Conservation (phyloP, 331 rosid genomes). For the Malus hybrid region DNA sequence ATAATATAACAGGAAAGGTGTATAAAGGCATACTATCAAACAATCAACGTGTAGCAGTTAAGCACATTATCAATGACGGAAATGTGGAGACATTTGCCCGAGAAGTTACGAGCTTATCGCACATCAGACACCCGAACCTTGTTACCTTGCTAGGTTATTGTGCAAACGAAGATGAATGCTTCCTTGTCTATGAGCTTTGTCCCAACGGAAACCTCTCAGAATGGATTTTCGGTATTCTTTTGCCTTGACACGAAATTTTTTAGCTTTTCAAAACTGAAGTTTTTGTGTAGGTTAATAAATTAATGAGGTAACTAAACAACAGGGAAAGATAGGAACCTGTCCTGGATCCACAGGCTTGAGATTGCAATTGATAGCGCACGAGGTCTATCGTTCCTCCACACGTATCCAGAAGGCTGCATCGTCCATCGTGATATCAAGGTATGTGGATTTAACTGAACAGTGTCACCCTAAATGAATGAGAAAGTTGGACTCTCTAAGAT, state of each 20-base stretch:
- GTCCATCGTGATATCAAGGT: slow-evolving; percentile 33
- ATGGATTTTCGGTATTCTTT: slow-evolving; percentile 22
- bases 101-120: slow-evolving; percentile 21
- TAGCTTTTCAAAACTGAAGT: neutral
- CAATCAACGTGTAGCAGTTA: slow-evolving; percentile 15
- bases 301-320: neutral
- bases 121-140: slow-evolving; percentile 24
- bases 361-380: slow-evolving; percentile 17
- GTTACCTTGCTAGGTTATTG: slow-evolving; percentile 19
- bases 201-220: slow-evolving; percentile 28
- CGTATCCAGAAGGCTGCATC: slow-evolving; percentile 25
- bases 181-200: slow-evolving; percentile 30
- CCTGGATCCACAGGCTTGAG: slow-evolving; percentile 27
- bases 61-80: slow-evolving; percentile 19
- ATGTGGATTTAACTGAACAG: neutral
- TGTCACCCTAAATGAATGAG: neutral
- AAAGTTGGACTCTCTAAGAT: neutral
- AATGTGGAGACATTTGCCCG: slow-evolving; percentile 19
- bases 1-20: slow-evolving; percentile 15
- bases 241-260: neutral
- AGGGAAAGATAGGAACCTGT: slow-evolving; percentile 21
- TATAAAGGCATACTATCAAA: slow-evolving; percentile 18
- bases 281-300: neutral
- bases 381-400: slow-evolving; percentile 20
- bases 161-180: slow-evolving; percentile 17